These are phyloP conservation scores for Leccinum ochraceum DNA, from an alignment of 768 basidiomycete genomes.

Conservation along the genomic window DNA sequence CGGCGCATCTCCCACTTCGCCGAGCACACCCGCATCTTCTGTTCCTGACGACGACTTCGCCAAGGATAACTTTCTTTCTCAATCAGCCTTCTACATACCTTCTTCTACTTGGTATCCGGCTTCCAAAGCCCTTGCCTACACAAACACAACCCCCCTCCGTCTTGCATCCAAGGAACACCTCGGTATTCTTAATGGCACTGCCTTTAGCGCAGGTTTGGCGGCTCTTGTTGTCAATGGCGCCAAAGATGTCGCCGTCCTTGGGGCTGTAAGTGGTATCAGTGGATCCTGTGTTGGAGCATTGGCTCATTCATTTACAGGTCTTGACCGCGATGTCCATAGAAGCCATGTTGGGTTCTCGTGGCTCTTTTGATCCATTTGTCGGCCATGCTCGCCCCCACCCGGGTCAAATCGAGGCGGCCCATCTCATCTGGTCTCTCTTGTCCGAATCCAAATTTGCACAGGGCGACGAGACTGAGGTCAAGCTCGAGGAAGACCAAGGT, in stretches of 20 bases:
- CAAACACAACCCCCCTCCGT: slow-evolving; percentile 62
- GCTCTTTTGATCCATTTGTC: slow-evolving; percentile 78
- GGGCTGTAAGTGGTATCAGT: slow-evolving; percentile 31
- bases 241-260: slow-evolving; percentile 61
- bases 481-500: slow-evolving; percentile 71
- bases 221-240: slow-evolving; percentile 74
- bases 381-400: slow-evolving; percentile 76
- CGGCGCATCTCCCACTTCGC: slow-evolving; percentile 46
- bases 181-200: slow-evolving; percentile 83
- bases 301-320: slow-evolving; percentile 41
- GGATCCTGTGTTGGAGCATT: too few relatives aligned
- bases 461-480: slow-evolving; percentile 72
- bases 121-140: slow-evolving; percentile 55
- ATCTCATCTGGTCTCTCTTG: slow-evolving; percentile 66
- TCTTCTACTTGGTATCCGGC: slow-evolving; percentile 20
- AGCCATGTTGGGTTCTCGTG: slow-evolving; percentile 72
- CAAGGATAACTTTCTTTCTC: slow-evolving; percentile 2
- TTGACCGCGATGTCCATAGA: slow-evolving; percentile 85
- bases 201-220: slow-evolving; percentile 80
- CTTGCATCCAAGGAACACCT: slow-evolving; percentile 78
- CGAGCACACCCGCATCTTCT: slow-evolving; percentile 38
- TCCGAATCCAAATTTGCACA: slow-evolving; percentile 67
- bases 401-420: slow-evolving; percentile 79
- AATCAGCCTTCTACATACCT: background rate
- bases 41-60: slow-evolving; percentile 25